Base-by-base conservation (phyloP, 2,329 filamentous ascomycete genomes). In the Westerdykella aurantiaca region DNA sequence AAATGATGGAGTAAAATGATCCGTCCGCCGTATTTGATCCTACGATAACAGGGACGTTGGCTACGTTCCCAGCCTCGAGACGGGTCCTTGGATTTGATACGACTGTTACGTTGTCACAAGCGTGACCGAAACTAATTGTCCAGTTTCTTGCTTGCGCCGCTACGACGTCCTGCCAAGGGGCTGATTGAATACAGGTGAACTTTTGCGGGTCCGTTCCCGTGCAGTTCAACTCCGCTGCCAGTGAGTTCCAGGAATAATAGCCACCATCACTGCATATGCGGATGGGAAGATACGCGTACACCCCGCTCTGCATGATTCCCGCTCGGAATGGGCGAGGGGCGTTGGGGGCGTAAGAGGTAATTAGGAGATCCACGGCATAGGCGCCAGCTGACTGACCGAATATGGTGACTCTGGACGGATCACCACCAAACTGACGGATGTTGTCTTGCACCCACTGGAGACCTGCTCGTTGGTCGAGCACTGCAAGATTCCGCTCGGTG, bases 401-500 rank as follows among this genome's bases (percentile, higher is more conserved):
- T 7, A 79, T 65, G 0, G 76, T 80, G 39, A 79, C 74, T 37
- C 74, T 72, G 4, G 51, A 50, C 0, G 64, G 49, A 53, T 78
- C 67, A 5, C 76, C 76, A 1, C 73, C 72, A 43, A 79, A 78
- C 1, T 69, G 60, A 13, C 55, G 54, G 31, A 77, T 72, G 45
- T 77, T 73, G 22, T 70, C 68, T 42, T 70, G 66, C 2, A 74
- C 76, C 37, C 42, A 44, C 11, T 44, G 37, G 9, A 44, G 21
- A 3, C 31, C 42, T 11, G 22, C 29, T 17, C 42, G 38, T 39
- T 40, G 42, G 25, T 44, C 41, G 14, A 81, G 65, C 7, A 84
- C 59, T 0, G 81, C 82, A 1, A 66, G 76, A 52, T 85, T 85
- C 4, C 82, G 65, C 41, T 75, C 71, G 9, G 41, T 41, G 10